A percentile compares a stretch with the other conserved stretches of the same genome.
Evolutionary conservation across 345 rosid genomes (phyloP).

Genomic region (Boechera stricta): DNA sequence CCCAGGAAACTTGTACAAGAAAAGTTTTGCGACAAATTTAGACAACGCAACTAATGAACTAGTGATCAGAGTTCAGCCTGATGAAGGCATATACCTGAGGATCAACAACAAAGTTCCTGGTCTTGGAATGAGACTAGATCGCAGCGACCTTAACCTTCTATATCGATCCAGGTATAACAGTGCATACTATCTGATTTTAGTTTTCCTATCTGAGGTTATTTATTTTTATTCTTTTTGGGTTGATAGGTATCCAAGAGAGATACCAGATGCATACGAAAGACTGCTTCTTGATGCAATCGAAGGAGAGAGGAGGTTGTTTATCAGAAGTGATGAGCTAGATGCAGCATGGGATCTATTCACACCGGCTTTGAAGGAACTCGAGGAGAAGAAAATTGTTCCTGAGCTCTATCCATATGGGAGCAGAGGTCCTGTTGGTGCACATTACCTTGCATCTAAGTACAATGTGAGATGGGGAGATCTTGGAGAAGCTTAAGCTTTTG

Average conservation of each 20-base stretch:
- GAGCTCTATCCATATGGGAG: constrained; percentile 92
- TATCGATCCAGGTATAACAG: constrained; percentile 63
- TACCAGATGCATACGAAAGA: constrained; percentile 94
- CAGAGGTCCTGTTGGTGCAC: constrained; percentile 88
- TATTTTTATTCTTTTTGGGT: background rate
- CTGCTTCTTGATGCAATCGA: constrained; percentile 83
- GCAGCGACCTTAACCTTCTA: constrained; percentile 83
- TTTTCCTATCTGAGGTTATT: background rate
- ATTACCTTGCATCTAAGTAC: constrained; percentile 92
- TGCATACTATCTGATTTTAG: constrained; percentile 8
- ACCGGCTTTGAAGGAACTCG: constrained; percentile 74
- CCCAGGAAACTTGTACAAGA: constrained; percentile 87
- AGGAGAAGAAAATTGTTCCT: constrained; percentile 66
- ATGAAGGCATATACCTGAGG: constrained; percentile 94
- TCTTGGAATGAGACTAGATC: constrained; percentile 90
- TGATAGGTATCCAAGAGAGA: constrained; percentile 70
- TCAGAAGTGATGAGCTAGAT: constrained; percentile 89
- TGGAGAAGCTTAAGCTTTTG: constrained; percentile 49
- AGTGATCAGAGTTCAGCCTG: constrained; percentile 92
- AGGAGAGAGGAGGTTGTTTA: constrained; percentile 83
- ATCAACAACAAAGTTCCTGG: constrained; percentile 98
- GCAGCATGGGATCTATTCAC: constrained; percentile 88
- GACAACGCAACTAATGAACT: constrained; percentile 89
- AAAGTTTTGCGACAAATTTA: constrained; percentile 67
- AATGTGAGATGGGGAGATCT: constrained; percentile 95